phyloP scores from a whole-genome alignment of 805 yeast genomes.

The Middelhovenomyces tepae region DNA sequence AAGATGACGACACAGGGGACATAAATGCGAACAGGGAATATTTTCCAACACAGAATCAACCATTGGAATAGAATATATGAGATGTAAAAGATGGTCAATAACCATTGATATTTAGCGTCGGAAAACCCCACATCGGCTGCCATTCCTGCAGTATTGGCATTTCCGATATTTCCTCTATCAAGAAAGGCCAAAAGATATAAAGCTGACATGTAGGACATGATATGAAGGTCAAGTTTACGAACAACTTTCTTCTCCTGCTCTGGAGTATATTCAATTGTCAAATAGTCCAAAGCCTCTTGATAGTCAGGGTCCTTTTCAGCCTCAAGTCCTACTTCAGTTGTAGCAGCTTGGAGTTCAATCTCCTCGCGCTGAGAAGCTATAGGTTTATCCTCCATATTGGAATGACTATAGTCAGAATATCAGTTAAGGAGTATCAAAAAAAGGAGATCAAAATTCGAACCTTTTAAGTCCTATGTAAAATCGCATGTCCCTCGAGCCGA shows the following conservation, averaged over 20 bases:
- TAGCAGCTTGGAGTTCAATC: too few relatives aligned
- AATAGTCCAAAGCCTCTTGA: too few relatives aligned
- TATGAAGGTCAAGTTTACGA: conserved; percentile 35
- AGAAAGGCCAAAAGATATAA: conserved; percentile 42
- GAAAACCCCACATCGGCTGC: conserved; percentile 34
- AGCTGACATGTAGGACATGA: conserved; percentile 38
- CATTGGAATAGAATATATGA: conserved; percentile 41
- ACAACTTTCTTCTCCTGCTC: conserved; percentile 16
- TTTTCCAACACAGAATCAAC: conserved; percentile 38
- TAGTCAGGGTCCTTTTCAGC: too few relatives aligned
- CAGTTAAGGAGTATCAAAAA: too few relatives aligned
- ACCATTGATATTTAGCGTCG: conserved; percentile 37
- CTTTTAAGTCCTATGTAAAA: too few relatives aligned
- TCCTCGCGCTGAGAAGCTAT: too few relatives aligned
- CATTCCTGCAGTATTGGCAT: conserved; percentile 45
- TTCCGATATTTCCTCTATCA: conserved; percentile 46
- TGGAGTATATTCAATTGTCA: conserved; percentile 9
- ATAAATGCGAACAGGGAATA: conserved; percentile 38
- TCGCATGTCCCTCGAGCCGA: too few relatives aligned
- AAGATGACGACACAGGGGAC: conserved; percentile 38
- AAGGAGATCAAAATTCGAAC: too few relatives aligned
- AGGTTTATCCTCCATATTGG: too few relatives aligned
- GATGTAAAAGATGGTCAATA: conserved; percentile 40
- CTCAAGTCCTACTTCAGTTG: too few relatives aligned
- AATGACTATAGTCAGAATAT: too few relatives aligned